phyloP scores from a whole-genome alignment of 306 rosid species.

The Inga laurina region DNA sequence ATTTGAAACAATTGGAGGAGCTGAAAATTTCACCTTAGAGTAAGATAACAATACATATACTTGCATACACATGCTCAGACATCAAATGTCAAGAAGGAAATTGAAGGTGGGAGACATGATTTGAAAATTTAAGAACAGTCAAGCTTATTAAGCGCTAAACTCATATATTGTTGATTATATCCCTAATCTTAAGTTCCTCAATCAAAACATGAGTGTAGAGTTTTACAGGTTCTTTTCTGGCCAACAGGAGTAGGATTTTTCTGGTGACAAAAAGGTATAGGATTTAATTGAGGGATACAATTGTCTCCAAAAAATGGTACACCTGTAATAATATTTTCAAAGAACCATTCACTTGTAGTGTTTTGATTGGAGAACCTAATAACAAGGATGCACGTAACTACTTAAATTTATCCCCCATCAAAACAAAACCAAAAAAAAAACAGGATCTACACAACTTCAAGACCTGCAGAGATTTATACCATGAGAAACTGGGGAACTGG shows the following conservation, averaged over 20 bases:
- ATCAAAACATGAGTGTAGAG: background rate
- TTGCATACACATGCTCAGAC: background rate
- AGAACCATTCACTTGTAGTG: background rate
- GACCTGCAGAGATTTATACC: constrained; percentile 48
- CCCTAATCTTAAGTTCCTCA: background rate
- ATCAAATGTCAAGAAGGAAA: background rate
- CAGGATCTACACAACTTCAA: background rate
- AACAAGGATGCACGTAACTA: background rate
- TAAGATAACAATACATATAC: constrained; percentile 32
- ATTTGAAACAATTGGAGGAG: constrained; percentile 77
- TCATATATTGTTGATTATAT: background rate
- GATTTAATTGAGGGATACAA: background rate
- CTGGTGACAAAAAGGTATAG: background rate
- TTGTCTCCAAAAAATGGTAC: background rate
- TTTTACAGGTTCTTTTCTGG: background rate
- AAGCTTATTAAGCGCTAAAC: background rate
- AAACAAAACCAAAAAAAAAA: background rate
- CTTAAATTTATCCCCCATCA: background rate
- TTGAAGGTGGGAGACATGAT: background rate
- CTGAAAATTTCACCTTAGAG: constrained; percentile 50
- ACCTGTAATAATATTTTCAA: background rate
- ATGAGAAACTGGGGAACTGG: constrained; percentile 67
- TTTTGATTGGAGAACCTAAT: background rate
- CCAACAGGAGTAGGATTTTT: background rate
- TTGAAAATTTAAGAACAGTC: constrained; percentile 13